Evolutionary conservation across 805 yeast genomes (phyloP).

Genomic region (Candida khao-thaluensis): DNA sequence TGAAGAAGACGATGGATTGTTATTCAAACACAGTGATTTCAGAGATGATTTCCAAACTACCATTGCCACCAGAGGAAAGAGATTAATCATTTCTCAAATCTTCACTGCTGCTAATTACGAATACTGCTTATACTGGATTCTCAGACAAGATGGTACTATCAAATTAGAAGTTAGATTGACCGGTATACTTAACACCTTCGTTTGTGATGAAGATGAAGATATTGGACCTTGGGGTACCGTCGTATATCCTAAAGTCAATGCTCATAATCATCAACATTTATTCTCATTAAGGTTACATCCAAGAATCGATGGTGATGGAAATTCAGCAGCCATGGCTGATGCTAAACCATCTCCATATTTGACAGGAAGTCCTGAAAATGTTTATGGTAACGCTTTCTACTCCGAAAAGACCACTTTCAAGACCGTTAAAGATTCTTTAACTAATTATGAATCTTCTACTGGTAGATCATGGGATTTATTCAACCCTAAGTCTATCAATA

Average conservation of each 20-base stretch:
- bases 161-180: constrained; percentile 77
- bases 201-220: constrained; percentile 62
- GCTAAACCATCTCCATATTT: constrained; percentile 59
- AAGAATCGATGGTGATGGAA: constrained; percentile 75
- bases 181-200: constrained; percentile 76
- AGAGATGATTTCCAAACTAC: constrained; percentile 76
- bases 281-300: constrained; percentile 78
- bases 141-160: constrained; percentile 82
- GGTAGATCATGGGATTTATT: constrained; percentile 76
- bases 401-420: constrained; percentile 65
- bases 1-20: constrained; percentile 80
- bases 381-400: constrained; percentile 76
- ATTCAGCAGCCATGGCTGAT: constrained; percentile 69
- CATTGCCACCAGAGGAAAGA: constrained; percentile 72
- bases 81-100: constrained; percentile 72
- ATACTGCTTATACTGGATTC: constrained; percentile 80
- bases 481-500: constrained; percentile 66
- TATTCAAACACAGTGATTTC: constrained; percentile 81
- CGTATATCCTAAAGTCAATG: constrained; percentile 78
- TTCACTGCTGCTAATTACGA: constrained; percentile 87
- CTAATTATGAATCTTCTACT: constrained; percentile 59
- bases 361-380: constrained; percentile 65
- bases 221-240: constrained; percentile 76
- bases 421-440: constrained; percentile 64
- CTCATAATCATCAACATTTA: constrained; percentile 85